These are phyloP conservation scores for Colletotrichum sublineola DNA, from an alignment of 2,329 filamentous ascomycete species.

Conservation along the genomic window DNA sequence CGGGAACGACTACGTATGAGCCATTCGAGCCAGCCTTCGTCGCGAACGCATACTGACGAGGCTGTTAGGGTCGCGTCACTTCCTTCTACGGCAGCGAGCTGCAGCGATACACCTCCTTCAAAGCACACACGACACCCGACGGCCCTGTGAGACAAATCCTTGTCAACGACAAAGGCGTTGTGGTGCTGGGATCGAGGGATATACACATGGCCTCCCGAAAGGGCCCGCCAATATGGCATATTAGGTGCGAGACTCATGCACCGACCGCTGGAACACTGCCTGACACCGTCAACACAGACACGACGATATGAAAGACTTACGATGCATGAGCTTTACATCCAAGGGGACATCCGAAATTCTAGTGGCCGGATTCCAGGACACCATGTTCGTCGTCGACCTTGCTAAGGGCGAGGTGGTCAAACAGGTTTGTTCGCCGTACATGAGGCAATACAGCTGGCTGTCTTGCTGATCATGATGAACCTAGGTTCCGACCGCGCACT, in stretches of 20 bases:
- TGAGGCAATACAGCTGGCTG: neutral
- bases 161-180: constrained; percentile 90
- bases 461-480: constrained; percentile 49
- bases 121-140: constrained; percentile 79
- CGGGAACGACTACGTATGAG: constrained; percentile 86
- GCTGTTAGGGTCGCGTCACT: constrained; percentile 80
- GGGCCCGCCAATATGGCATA: constrained; percentile 89
- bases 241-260: constrained; percentile 67
- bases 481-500: constrained; percentile 77
- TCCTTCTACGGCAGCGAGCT: constrained; percentile 91
- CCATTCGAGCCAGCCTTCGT: constrained; percentile 1
- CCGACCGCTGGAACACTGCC: constrained; percentile 23
- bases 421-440: constrained; percentile 59
- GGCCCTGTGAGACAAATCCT: constrained; percentile 89
- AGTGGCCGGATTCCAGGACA: constrained; percentile 86
- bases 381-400: constrained; percentile 83
- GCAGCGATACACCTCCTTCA: constrained; percentile 90
- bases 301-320: constrained; percentile 85
- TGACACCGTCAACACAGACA: constrained; percentile 59
- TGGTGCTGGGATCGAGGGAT: constrained; percentile 85
- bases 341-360: constrained; percentile 87
- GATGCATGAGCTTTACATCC: constrained; percentile 95
- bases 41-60: constrained; percentile 45
- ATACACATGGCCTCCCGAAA: constrained; percentile 90
- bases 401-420: constrained; percentile 79